These are phyloP conservation scores for Tylopilus sp. DNA, from an alignment of 1,284 basidiomycete genomes.

Conservation along the genomic window DNA sequence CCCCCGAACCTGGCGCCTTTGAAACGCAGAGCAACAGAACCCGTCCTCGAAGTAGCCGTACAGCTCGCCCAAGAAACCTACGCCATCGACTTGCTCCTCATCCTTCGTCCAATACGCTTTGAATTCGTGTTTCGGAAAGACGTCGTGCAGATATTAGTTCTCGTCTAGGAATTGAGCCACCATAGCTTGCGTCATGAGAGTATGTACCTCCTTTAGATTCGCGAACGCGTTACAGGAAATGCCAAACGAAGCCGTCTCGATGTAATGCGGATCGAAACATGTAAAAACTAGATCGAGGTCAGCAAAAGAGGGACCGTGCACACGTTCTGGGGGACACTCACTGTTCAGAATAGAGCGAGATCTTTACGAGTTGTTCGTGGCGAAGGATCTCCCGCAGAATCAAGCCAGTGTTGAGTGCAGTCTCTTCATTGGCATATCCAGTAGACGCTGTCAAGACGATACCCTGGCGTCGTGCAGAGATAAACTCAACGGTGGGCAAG, in stretches of 20 bases:
- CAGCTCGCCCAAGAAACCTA: constrained; percentile 97
- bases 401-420: constrained; percentile 96
- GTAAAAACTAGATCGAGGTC: constrained; percentile 69
- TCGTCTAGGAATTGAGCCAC: constrained; percentile 92
- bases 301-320: not conserved
- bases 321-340: constrained; percentile 36
- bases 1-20: constrained; percentile 3
- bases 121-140: constrained; percentile 98
- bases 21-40: constrained; percentile 45
- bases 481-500: constrained; percentile 92
- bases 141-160: constrained; percentile 95
- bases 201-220: constrained; percentile 86
- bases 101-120: constrained; percentile 75
- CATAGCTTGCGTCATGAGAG: constrained; percentile 95
- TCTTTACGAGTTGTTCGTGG: constrained; percentile 87
- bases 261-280: constrained; percentile 93
- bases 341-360: constrained; percentile 89
- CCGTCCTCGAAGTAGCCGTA: constrained; percentile 79
- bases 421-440: constrained; percentile 90
- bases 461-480: constrained; percentile 71
- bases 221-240: constrained; percentile 59
- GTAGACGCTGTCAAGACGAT: constrained; percentile 84
- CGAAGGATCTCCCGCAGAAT: constrained; percentile 94
- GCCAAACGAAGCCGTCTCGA: constrained; percentile 95
- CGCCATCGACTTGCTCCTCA: constrained; percentile 78